Conservation (phyloP, 495 filamentous ascomycete species). For the Cercophora scortea region DNA sequence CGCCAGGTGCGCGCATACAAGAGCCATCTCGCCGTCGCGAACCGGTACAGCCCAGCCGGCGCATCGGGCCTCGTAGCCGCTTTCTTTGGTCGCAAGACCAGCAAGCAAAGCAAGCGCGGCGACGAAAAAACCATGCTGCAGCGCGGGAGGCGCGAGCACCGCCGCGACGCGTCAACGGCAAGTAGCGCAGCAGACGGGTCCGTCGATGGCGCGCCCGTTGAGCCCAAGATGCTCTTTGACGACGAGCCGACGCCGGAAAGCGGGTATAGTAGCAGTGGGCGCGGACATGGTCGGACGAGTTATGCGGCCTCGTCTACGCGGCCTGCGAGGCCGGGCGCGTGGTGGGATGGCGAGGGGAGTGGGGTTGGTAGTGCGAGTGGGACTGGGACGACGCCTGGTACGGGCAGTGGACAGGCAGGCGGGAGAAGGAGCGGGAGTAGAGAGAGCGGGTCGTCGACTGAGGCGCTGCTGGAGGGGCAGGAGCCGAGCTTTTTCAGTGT, state of each 20-base stretch:
- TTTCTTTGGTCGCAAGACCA: slow-evolving; percentile 13
- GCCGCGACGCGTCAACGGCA: slow-evolving; percentile 12
- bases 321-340: slow-evolving; percentile 1
- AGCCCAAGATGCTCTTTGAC: slow-evolving; percentile 24
- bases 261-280: slow-evolving; percentile 2
- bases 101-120: slow-evolving; percentile 17
- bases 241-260: slow-evolving; percentile 21
- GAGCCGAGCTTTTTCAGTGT: slow-evolving; percentile 72
- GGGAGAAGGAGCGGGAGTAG: slow-evolving; percentile 22
- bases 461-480: slow-evolving; percentile 51
- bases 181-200: slow-evolving; percentile 20
- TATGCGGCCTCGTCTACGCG: background rate
- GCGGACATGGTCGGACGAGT: background rate
- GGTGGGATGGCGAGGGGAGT: slow-evolving; percentile 3
- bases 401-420: background rate
- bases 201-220: slow-evolving; percentile 20
- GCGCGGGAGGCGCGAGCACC: slow-evolving; percentile 4
- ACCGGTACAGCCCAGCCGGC: slow-evolving; percentile 23
- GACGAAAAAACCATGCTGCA: background rate
- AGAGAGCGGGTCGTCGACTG: slow-evolving; percentile 30
- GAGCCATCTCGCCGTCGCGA: slow-evolving; percentile 52
- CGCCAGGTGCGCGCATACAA: slow-evolving; percentile 55
- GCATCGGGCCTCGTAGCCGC: slow-evolving; percentile 7
- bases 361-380: slow-evolving; percentile 9
- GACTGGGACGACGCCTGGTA: slow-evolving; percentile 1